These are phyloP conservation scores for Daedaleopsis sinensis DNA, from an alignment of 768 basidiomycete species.

Conservation along the genomic window DNA sequence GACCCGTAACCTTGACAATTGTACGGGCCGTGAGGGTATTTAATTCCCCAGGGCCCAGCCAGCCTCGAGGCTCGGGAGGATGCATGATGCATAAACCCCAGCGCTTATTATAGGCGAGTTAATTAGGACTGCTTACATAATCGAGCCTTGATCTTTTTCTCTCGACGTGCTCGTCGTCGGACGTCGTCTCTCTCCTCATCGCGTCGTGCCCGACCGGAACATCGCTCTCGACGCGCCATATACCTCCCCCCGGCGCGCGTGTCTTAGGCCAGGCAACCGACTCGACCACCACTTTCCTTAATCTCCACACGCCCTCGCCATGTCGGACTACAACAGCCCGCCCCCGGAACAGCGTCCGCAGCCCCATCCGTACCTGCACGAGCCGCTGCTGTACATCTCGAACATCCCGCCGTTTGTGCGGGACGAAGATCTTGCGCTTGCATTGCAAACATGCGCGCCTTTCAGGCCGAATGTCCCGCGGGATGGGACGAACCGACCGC, in stretches of 20 bases:
- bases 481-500: conserved; percentile 51
- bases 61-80: too few relatives aligned
- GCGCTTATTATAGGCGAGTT: not conserved
- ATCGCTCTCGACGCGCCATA: not conserved
- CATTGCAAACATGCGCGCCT: conserved; percentile 76
- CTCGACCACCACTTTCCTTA: not conserved
- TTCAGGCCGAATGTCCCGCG: conserved; percentile 79
- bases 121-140: conserved; percentile 3
- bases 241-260: not conserved
- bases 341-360: conserved; percentile 32
- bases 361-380: conserved; percentile 83
- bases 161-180: not conserved
- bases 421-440: conserved; percentile 76
- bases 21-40: too few relatives aligned
- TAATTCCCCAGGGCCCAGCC: too few relatives aligned
- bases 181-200: not conserved
- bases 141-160: conserved; percentile 3
- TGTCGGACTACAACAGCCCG: conserved; percentile 30
- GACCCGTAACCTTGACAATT: too few relatives aligned
- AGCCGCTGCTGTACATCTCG: conserved; percentile 81
- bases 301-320: conserved; percentile 19
- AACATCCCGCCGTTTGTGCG: conserved; percentile 72
- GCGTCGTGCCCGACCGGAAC: conserved; percentile 2
- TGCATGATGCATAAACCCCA: too few relatives aligned
- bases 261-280: not conserved